phyloP scores from a whole-genome alignment of 1,284 basidiomycete species.

The Jaminaea rosea region DNA sequence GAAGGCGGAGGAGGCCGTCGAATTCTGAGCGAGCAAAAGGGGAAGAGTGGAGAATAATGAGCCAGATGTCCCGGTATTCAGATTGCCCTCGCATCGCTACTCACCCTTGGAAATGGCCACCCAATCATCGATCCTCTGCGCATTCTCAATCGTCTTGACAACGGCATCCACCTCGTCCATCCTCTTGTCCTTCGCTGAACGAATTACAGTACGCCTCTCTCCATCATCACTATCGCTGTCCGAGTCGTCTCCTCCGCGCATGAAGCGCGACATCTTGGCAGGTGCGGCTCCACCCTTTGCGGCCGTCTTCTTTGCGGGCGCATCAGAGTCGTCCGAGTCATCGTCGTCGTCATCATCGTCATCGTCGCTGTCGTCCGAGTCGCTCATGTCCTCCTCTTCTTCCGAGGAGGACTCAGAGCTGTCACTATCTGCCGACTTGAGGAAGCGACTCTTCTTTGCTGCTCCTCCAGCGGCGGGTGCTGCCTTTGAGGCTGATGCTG shows the following conservation, averaged over 20 bases:
- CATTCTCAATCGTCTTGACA: conserved; percentile 86
- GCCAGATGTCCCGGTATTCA: neutral
- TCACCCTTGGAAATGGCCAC: conserved; percentile 76
- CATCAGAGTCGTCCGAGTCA: conserved; percentile 16
- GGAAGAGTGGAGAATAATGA: neutral
- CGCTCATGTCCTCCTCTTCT: too few relatives aligned
- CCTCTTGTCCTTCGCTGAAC: conserved; percentile 77
- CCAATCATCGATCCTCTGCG: conserved; percentile 88
- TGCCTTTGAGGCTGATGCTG: neutral
- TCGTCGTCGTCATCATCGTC: conserved; percentile 27
- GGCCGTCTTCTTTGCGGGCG: neutral
- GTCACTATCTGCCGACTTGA: conserved; percentile 1
- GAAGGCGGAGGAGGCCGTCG: conserved; percentile 84
- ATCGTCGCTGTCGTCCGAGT: conserved; percentile 26
- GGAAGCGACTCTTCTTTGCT: conserved; percentile 4
- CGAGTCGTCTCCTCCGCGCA: conserved; percentile 51
- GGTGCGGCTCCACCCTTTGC: conserved; percentile 11
- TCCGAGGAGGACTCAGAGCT: conserved; percentile 25
- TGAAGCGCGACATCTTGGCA: conserved; percentile 42
- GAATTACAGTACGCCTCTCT: conserved; percentile 62
- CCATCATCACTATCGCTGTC: conserved; percentile 58
- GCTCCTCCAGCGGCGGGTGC: conserved; percentile 7
- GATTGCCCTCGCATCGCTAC: conserved; percentile 9
- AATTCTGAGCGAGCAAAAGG: conserved; percentile 60
- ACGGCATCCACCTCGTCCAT: conserved; percentile 78